phyloP scores from a whole-genome alignment of 1,139 yeast species.

The Magnusiomyces clavatus region DNA sequence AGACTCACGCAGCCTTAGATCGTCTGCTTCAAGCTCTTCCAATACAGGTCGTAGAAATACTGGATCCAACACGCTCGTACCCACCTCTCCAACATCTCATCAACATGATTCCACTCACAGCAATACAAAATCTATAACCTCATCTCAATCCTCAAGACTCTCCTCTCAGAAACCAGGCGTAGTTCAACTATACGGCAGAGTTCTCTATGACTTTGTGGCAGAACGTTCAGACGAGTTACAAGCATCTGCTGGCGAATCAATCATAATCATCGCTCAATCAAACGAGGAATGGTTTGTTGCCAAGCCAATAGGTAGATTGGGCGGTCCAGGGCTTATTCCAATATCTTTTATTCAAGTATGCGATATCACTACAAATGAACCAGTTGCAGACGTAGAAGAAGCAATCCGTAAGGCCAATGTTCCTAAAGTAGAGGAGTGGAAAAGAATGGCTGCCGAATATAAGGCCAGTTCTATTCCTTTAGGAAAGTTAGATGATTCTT shows the following conservation, averaged over 20 bases:
- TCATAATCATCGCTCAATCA: constrained; percentile 91
- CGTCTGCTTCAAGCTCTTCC: background rate
- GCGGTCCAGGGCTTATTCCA: constrained; percentile 96
- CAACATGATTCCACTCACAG: background rate
- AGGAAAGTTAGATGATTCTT: constrained; percentile 39
- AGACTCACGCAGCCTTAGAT: background rate
- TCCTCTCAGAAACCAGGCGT: constrained; percentile 9
- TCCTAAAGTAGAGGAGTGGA: constrained; percentile 96
- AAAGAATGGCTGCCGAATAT: constrained; percentile 79
- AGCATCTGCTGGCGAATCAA: constrained; percentile 77
- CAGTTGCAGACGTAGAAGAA: constrained; percentile 41
- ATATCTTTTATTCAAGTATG: constrained; percentile 81
- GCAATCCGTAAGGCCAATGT: constrained; percentile 58
- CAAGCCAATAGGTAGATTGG: constrained; percentile 86
- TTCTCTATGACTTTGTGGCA: constrained; percentile 77
- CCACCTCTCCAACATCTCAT: background rate
- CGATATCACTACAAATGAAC: constrained; percentile 58
- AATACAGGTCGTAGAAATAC: background rate
- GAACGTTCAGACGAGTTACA: constrained; percentile 85
- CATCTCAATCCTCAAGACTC: background rate
- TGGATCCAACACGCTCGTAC: background rate
- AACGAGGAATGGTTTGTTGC: constrained; percentile 97
- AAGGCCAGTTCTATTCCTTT: constrained; percentile 86
- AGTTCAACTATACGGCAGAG: constrained; percentile 51
- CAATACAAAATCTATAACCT: background rate